These are phyloP conservation scores for Solanum microdontum DNA, from an alignment of 257 asterid genomes.

Conservation along the genomic window DNA sequence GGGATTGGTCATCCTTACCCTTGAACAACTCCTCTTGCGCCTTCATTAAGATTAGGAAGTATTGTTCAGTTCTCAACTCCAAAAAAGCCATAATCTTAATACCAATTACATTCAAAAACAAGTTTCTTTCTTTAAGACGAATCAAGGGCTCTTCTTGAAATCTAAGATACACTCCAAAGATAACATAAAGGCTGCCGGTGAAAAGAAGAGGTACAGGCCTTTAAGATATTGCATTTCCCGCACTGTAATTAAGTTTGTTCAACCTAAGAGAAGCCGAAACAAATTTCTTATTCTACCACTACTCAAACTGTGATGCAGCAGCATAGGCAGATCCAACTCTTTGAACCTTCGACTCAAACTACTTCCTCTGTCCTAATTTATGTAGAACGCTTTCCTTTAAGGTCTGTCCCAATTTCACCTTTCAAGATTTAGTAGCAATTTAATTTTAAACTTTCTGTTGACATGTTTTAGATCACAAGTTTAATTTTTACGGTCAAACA, in stretches of 20 bases:
- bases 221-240: background rate
- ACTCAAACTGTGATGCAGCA: background rate
- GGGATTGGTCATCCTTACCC: conserved; percentile 33
- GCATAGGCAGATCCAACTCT: background rate
- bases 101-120: background rate
- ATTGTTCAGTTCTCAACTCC: background rate
- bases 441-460: background rate
- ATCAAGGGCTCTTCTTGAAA: background rate
- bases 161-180: background rate
- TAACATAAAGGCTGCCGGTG: background rate
- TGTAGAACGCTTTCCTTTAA: background rate
- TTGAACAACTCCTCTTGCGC: conserved; percentile 55
- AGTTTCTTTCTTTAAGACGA: background rate
- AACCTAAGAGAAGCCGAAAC: background rate
- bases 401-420: background rate
- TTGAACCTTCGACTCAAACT: background rate
- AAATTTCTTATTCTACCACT: background rate
- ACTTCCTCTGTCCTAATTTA: background rate
- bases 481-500: background rate
- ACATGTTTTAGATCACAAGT: background rate
- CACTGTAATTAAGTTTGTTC: background rate
- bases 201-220: background rate
- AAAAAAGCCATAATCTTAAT: background rate
- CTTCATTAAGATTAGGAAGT: conserved; percentile 19
- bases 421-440: background rate